A percentile compares a stretch with the other conserved stretches of the same genome.
phyloP scores from a whole-genome alignment of 768 basidiomycete genomes.

The Lentinula aciculospora region DNA sequence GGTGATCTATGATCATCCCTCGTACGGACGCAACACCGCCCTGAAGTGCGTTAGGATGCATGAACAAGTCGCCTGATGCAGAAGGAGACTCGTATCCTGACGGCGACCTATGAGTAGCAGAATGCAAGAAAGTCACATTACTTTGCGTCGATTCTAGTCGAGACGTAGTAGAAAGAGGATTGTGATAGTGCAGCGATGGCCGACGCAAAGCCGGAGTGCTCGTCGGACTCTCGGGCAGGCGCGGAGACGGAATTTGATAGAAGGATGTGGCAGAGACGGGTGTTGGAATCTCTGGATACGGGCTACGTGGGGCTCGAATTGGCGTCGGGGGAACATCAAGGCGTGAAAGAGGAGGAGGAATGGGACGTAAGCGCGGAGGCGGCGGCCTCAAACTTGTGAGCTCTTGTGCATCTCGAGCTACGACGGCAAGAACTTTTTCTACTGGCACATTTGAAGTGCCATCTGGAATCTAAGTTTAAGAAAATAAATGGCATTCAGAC shows the following conservation, averaged over 20 bases:
- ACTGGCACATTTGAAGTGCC: slow-evolving; percentile 39
- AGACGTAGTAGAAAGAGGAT: slow-evolving; percentile 5
- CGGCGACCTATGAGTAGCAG: slow-evolving; percentile 4
- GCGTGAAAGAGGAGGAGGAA: neutral
- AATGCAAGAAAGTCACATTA: neutral
- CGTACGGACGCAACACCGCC: slow-evolving; percentile 4
- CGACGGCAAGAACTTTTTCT: slow-evolving; percentile 63
- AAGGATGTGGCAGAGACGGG: slow-evolving; percentile 1
- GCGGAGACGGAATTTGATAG: neutral
- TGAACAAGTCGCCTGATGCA: neutral
- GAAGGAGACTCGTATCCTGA: slow-evolving; percentile 1
- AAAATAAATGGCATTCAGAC: neutral
- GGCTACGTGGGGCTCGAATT: neutral
- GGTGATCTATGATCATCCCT: slow-evolving; percentile 9
- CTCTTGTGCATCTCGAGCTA: slow-evolving; percentile 49
- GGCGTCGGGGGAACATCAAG: neutral
- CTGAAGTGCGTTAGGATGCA: neutral
- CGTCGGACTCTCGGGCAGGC: neutral
- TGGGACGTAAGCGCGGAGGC: neutral
- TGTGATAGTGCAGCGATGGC: neutral
- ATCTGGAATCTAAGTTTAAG: slow-evolving; percentile 10
- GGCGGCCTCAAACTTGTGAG: neutral
- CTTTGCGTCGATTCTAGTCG: neutral
- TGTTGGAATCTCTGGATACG: neutral
- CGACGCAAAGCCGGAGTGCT: neutral